Evolutionary conservation across 2,329 filamentous ascomycete genomes (phyloP).

Genomic region (Sclerotinia sclerotiorum): DNA sequence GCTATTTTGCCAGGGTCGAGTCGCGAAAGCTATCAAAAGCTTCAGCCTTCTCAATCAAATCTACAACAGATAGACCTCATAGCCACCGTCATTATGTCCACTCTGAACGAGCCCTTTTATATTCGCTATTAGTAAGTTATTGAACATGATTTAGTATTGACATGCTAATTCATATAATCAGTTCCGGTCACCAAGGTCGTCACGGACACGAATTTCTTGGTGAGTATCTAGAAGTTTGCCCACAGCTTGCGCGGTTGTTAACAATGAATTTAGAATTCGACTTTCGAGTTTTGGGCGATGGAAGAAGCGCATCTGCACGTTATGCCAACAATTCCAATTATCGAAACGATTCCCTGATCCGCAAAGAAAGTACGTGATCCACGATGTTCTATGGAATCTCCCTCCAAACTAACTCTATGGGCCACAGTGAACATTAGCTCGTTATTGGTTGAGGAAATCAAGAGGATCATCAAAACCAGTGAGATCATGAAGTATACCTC

Average conservation of each 20-base stretch:
- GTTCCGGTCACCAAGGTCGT: conserved; percentile 94
- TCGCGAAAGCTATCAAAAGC: conserved; percentile 23
- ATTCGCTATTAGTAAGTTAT: conserved; percentile 87
- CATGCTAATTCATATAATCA: conserved; percentile 45
- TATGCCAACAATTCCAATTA: conserved; percentile 99
- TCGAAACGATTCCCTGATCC: conserved; percentile 95
- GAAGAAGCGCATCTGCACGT: conserved; percentile 86
- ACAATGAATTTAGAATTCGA: conserved; percentile 74
- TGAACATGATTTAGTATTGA: neutral
- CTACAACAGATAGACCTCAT: conserved; percentile 10
- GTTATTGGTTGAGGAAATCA: conserved; percentile 87
- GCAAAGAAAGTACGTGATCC: conserved; percentile 86
- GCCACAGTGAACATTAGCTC: conserved; percentile 89
- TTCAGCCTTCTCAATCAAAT: conserved; percentile 31
- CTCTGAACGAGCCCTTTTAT: conserved; percentile 76
- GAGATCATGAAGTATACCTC: conserved; percentile 89
- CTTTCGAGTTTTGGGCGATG: conserved; percentile 88
- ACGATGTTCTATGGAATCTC: neutral
- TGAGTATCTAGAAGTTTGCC: conserved; percentile 44
- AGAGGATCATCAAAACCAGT: conserved; percentile 93
- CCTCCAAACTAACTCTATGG: conserved; percentile 22
- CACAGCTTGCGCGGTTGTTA: conserved; percentile 21
- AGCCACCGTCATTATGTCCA: conserved; percentile 35
- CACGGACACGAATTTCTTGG: conserved; percentile 98
- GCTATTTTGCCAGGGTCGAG: neutral